These are phyloP conservation scores for Trypanosoma mega DNA, from an alignment of 208 protist species.

Conservation along the genomic window DNA sequence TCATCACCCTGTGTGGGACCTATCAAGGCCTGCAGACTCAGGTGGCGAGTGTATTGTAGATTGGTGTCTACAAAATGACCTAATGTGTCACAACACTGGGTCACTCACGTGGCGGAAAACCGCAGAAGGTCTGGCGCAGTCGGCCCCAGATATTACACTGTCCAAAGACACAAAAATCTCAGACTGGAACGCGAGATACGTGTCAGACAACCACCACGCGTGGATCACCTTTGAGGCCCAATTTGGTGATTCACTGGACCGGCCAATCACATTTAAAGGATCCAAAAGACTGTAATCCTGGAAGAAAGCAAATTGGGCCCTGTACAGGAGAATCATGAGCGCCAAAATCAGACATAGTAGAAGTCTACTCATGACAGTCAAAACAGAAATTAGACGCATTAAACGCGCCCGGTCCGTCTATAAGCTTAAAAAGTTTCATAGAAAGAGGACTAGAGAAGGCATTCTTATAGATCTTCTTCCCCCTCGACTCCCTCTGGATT, in stretches of 20 bases:
- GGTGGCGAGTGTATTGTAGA: no score
- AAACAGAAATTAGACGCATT: no score
- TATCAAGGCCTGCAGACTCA: no score
- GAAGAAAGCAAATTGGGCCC: constrained; percentile 11
- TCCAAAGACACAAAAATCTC: background rate
- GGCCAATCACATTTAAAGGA: background rate
- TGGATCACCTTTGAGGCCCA: constrained; percentile 9
- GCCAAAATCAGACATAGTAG: no score
- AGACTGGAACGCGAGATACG: background rate
- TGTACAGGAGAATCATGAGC: background rate
- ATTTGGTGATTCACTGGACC: background rate
- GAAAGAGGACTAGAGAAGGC: no score
- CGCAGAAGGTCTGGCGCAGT: background rate
- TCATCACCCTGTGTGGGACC: no score
- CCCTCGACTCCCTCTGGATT: no score
- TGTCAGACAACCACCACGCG: constrained; percentile 9
- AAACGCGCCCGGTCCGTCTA: no score
- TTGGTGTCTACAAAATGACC: no score
- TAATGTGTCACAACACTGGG: constrained; percentile 9
- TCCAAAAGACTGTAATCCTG: background rate
- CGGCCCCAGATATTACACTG: constrained; percentile 11
- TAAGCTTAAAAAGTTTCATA: no score
- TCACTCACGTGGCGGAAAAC: background rate
- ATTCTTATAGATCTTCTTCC: no score
- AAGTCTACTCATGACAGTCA: no score